phyloP scores from a whole-genome alignment of 2,329 filamentous ascomycete genomes.

The Dactylellina cionopaga region DNA sequence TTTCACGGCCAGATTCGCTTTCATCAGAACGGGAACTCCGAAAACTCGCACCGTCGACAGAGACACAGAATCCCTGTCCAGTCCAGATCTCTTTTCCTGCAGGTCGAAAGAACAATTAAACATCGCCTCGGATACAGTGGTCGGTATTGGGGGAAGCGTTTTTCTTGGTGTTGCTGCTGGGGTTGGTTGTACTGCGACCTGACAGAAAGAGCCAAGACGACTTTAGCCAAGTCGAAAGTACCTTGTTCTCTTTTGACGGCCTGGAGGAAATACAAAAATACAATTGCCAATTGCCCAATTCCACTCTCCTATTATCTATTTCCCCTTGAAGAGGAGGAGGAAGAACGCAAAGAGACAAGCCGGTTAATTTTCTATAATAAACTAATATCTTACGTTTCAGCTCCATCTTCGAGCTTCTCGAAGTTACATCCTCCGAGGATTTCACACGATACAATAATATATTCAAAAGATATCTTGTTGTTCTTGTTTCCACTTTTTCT shows the following conservation, averaged over 20 bases:
- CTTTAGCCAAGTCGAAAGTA: constrained; percentile 49
- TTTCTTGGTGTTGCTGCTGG: no score
- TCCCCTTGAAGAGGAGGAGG: constrained; percentile 44
- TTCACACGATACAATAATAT: no score
- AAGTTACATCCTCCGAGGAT: no score
- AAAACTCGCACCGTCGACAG: constrained; percentile 22
- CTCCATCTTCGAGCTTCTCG: no score
- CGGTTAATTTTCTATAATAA: no score
- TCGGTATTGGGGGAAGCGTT: constrained; percentile 49
- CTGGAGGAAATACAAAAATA: no score
- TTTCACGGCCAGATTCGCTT: constrained; percentile 7
- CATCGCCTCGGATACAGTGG: constrained; percentile 35
- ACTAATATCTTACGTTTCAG: no score
- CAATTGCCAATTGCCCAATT: no score
- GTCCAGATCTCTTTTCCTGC: constrained; percentile 9
- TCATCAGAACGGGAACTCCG: constrained; percentile 35
- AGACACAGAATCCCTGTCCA: constrained; percentile 21
- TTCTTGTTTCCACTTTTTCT: no score
- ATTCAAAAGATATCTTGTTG: no score
- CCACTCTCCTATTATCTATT: constrained; percentile 39
- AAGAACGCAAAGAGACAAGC: neutral
- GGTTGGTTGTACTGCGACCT: constrained; percentile 17
- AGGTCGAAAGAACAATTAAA: neutral
- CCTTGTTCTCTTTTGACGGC: constrained; percentile 1
- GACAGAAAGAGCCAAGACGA: constrained; percentile 30